These are phyloP conservation scores for Hymenoscyphus fructigenus DNA, from an alignment of 2,329 filamentous ascomycete species.

Conservation along the genomic window DNA sequence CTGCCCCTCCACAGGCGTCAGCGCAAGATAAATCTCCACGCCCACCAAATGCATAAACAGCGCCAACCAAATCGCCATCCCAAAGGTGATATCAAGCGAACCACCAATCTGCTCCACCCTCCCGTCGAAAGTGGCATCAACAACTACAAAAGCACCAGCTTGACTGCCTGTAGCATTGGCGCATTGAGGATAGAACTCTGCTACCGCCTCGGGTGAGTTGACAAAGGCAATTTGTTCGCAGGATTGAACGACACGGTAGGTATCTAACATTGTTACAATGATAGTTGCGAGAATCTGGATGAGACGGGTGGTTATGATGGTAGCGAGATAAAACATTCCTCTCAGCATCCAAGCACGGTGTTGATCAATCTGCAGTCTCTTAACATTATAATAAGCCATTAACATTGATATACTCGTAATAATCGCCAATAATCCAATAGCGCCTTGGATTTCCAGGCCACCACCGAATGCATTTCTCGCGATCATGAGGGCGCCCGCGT, in stretches of 20 bases:
- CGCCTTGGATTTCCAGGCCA: constrained; percentile 48
- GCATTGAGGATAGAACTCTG: constrained; percentile 12
- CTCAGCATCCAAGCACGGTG: constrained; percentile 65
- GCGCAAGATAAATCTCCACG: constrained; percentile 40
- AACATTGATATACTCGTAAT: constrained; percentile 44
- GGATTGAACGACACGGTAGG: constrained; percentile 39
- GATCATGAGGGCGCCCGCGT: constrained; percentile 54
- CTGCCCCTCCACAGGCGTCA: constrained; percentile 53
- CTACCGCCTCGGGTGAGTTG: background rate
- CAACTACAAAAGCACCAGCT: background rate
- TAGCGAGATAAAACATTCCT: constrained; percentile 49
- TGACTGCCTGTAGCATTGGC: background rate
- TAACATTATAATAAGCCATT: constrained; percentile 57
- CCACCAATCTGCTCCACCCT: constrained; percentile 9
- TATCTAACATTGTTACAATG: constrained; percentile 40
- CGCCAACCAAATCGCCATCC: constrained; percentile 52
- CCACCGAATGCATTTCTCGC: constrained; percentile 53
- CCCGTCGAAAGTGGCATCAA: background rate
- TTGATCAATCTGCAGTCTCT: constrained; percentile 59
- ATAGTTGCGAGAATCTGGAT: constrained; percentile 45
- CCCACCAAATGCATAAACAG: constrained; percentile 50
- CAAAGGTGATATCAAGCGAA: constrained; percentile 44
- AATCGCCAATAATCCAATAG: constrained; percentile 45
- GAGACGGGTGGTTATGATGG: constrained; percentile 53
- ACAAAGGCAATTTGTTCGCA: constrained; percentile 52